Conservation (phyloP, 106 monocot genomes). For the Alisma plantagoaquatica region DNA sequence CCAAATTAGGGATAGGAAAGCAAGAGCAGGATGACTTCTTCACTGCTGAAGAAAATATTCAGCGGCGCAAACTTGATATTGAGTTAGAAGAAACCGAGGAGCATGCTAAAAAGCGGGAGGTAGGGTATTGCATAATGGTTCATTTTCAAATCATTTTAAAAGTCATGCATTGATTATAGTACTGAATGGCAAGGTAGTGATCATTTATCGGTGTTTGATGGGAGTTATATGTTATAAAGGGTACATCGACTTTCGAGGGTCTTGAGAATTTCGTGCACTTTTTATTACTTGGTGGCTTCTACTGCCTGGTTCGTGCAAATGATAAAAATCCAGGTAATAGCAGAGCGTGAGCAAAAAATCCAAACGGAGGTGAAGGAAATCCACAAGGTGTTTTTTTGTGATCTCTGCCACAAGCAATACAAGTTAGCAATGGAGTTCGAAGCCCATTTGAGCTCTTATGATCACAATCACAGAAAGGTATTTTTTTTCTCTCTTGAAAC, state of each 20-base stretch:
- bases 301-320: conserved; percentile 91
- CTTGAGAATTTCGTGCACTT: conserved; percentile 86
- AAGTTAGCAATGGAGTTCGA: conserved; percentile 97
- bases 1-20: conserved; percentile 92
- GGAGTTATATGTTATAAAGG: conserved; percentile 43
- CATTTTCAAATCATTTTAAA: too few relatives aligned
- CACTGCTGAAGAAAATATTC: conserved; percentile 89
- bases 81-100: conserved; percentile 86
- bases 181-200: too few relatives aligned
- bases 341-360: conserved; percentile 97
- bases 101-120: conserved; percentile 83
- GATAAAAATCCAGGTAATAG: conserved; percentile 99
- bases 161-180: too few relatives aligned
- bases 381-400: conserved; percentile 90
- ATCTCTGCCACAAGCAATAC: conserved; percentile 96
- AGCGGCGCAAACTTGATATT: conserved; percentile 73
- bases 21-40: conserved; percentile 99
- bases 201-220: conserved; percentile 38
- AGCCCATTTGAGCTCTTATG: conserved; percentile 96
- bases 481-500: neutral
- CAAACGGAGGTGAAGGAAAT: conserved; percentile 96
- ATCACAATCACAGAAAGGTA: conserved; percentile 98
- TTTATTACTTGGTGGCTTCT: conserved; percentile 99
- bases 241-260: conserved; percentile 65
- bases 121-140: conserved; percentile 22